Evolutionary conservation across 1,139 yeast genomes (phyloP), one percentile per base, ranked within the genome.

Genomic region (Zygosaccharomyces pseudobailii): DNA sequence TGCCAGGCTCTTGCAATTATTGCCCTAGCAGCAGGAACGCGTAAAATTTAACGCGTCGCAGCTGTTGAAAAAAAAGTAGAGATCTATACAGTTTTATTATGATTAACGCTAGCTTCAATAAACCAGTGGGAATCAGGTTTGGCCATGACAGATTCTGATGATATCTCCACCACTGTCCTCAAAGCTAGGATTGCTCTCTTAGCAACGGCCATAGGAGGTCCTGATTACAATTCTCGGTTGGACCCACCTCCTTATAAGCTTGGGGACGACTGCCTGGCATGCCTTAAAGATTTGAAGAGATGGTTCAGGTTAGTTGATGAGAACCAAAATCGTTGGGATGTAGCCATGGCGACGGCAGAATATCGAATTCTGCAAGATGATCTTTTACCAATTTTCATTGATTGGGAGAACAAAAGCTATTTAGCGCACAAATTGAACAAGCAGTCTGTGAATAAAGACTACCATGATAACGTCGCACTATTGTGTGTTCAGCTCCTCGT

Each of bases 301-400:
- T 90, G 97, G 96, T 77, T 92, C 47, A 80, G 80, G 55, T 75
- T 85, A 0, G 92, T 87, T 43, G 98, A 92, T 63, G 95, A 87
- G 50, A 73, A 74, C 36, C 76, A 78, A 51, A 74, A 76, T 44
- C 73, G 81, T 24, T 84, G 80, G 73, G 89, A 84, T 55, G 96
- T 90, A 17, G 95, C 96, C 0, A 72, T 87, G 42, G 96, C 96
- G 0, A 85, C 95, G 55, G 87, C 90, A 4, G 94, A 87, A 45
- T 80, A 86, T 7, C 86, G 86, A 1, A 71, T 92, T 25, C 83
- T 90, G 3, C 65, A 73, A 2, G 81, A 80, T 57, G 98, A 92
- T 66, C 66, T 92, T 50, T 66, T 84, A 9, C 85, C 84, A 6
- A 88, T 94, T 31, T 65, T 92, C 41, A 75, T 87, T 36, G 83